phyloP scores from a whole-genome alignment of 2,329 filamentous ascomycete genomes.

The Pestalotiopsis sp. region DNA sequence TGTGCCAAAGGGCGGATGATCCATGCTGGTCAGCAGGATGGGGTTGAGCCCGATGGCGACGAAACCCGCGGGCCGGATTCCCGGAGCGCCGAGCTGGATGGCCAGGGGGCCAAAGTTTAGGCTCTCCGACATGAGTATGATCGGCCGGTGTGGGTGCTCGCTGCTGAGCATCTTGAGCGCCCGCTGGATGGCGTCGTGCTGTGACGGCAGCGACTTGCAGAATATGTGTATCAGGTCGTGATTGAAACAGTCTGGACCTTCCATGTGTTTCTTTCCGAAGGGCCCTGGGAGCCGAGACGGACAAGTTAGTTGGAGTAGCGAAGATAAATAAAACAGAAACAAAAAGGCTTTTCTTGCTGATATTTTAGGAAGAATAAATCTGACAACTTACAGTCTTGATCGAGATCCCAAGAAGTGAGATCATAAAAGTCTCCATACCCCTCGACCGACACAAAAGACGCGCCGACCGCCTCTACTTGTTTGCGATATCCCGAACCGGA shows the following conservation, averaged over 20 bases:
- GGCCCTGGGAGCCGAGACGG: background rate
- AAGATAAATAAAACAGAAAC: background rate
- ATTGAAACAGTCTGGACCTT: slow-evolving; percentile 13
- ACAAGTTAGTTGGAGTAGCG: background rate
- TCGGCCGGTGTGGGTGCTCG: slow-evolving; percentile 2
- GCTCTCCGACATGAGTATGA: slow-evolving; percentile 12
- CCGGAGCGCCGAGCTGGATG: slow-evolving; percentile 7
- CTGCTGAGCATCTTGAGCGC: slow-evolving; percentile 6
- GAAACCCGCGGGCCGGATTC: slow-evolving; percentile 6
- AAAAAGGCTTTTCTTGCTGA: too few species aligned
- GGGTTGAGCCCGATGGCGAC: slow-evolving; percentile 31
- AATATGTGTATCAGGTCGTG: slow-evolving; percentile 15
- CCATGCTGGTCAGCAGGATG: slow-evolving; percentile 31
- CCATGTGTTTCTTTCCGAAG: slow-evolving; percentile 2
- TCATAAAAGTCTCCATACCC: slow-evolving; percentile 13
- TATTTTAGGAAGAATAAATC: too few species aligned
- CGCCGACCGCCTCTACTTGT: slow-evolving; percentile 18
- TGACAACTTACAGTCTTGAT: slow-evolving; percentile 8
- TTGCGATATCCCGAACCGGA: slow-evolving; percentile 16
- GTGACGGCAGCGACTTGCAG: slow-evolving; percentile 14
- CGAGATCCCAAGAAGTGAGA: slow-evolving; percentile 13
- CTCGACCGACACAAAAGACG: slow-evolving; percentile 14
- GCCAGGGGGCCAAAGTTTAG: slow-evolving; percentile 10
- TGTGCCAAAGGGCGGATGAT: slow-evolving; percentile 31
- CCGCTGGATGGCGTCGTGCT: slow-evolving; percentile 13